Base-by-base conservation (phyloP, 441 rosid species). In the Biscutella laevigata region DNA sequence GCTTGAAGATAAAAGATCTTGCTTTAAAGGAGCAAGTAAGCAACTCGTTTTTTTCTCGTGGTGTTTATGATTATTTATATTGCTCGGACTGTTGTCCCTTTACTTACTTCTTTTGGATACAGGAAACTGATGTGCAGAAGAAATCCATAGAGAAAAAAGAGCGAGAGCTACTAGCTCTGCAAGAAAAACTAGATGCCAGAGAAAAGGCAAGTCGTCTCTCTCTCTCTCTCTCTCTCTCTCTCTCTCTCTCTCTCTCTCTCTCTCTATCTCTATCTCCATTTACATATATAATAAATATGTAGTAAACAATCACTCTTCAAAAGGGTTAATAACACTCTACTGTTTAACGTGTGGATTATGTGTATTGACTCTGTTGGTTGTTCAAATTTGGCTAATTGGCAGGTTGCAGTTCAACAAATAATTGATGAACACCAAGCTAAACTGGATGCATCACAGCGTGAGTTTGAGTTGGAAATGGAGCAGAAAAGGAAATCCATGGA, bases 151-250 rank as follows among this genome's bases (percentile, higher is more conserved):
- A 79, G 75, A 45, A 48, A 48, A 83, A 78, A 71, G 98, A 76
- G 64, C 70, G 55, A 61, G 84, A 92, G 68, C 64, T 92, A 29
- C 64, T 42, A 60, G 66, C 50, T 19, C 39, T 78, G 29, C 92
- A 92, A 75, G 94, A 86, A 65, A 84, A 77, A 68, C 82, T 92
- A 27, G 75, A 79, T 64, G 84, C 75, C 46, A 77, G 96, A 76
- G 94, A 92, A 70, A 82, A 69, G 72, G 95, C 77, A 68, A 73
- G 80, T 37, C 33, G n/a, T 64, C 60, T 46, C 52, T 34, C 28
- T 19, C 14, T 19, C 33, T 2, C 21, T 2, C 14, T 49, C 60
- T n/a, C 35, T 66, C 35, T 24, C 13, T n/a, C n/a, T n/a, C n/a
- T n/a, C n/a, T n/a, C n/a, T n/a, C n/a, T n/a, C n/a, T n/a, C n/a